Base-by-base conservation (phyloP, 768 basidiomycete species). In the Tremella fuciformis region DNA sequence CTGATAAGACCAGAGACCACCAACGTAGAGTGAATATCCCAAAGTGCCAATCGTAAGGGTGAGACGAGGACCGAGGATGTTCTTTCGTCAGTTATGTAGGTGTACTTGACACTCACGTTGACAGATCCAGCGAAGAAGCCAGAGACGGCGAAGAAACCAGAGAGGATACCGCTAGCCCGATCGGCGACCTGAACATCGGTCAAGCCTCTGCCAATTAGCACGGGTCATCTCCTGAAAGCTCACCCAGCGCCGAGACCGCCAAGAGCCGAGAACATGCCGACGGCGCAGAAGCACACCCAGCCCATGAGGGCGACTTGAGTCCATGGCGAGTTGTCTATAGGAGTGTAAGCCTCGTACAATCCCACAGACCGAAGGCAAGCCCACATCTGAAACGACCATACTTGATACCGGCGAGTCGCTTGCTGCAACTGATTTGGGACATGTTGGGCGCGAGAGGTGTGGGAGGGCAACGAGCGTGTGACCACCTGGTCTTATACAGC, bases 31-130 rank as follows among this genome's bases (percentile, higher is more conserved):
- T 0, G 85, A 81, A 71, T 91, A 92, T 9, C 89, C 89, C 4
- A 80, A 71, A 8, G 84, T 86, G 58, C 91, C 91, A 13, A 91
- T 63, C 24, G 85, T 79, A 8, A 93, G 83, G 0, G 90, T 88
- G 22, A 86, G 69, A 22, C 84, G 82, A 42, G 87, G 80, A 16
- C 91, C 91, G 24, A 93, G 80, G 54, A 83, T 83, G 63, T 92
- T 92, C 65, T 50, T 25, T 16, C 15, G 48, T 25, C 29, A 34
- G 29, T 11, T 11, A 4, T 4, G 42, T 46, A 4, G 42, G 16
- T 4, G 42, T 15, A 21, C 11, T 34, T n/a, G n/a, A 13, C 19
- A 57, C 63, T 55, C 34, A 65, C 63, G 67, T 67, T 75, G 66
- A 80, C 75, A 19, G 76, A 76, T 21, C 80, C 80, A 34, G 74